Conservation (phyloP, 192 early-diverging fungal species). For the Gonapodya sp. region DNA sequence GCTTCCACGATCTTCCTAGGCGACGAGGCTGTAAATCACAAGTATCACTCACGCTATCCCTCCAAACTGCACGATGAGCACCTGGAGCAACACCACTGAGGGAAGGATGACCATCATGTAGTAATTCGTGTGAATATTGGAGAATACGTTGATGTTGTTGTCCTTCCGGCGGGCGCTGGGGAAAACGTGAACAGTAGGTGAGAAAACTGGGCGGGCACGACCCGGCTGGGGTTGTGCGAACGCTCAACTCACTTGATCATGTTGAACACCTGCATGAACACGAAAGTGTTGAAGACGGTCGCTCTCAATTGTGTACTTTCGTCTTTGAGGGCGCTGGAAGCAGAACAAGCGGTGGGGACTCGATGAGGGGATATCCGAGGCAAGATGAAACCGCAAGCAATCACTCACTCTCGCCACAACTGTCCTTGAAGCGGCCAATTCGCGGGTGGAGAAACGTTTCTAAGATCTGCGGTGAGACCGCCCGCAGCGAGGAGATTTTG, state of each 20-base stretch:
- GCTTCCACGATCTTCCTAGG: too few species aligned
- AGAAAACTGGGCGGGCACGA: not conserved
- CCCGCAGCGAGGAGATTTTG: not conserved
- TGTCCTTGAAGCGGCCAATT: not conserved
- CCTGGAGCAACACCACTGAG: constrained; percentile 65
- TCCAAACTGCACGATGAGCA: constrained; percentile 46
- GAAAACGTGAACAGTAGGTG: not conserved
- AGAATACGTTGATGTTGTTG: constrained; percentile 79
- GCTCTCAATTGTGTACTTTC: not conserved
- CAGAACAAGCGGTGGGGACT: too few species aligned
- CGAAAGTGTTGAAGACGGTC: constrained; percentile 9
- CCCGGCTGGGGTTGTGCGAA: not conserved
- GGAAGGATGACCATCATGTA: constrained; percentile 75
- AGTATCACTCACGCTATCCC: not conserved
- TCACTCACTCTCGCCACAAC: not conserved
- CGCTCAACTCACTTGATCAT: constrained; percentile 8
- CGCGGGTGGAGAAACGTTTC: not conserved
- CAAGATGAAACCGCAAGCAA: not conserved
- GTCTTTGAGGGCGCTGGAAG: not conserved
- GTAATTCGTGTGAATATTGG: constrained; percentile 60
- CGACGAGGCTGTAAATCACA: too few species aligned
- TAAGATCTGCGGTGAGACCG: not conserved
- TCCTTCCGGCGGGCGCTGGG: constrained; percentile 58
- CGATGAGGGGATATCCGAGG: not conserved
- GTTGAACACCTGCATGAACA: constrained; percentile 4